These are phyloP conservation scores for Arabidopsis suecica DNA, from an alignment of 345 rosid genomes.

Conservation along the genomic window DNA sequence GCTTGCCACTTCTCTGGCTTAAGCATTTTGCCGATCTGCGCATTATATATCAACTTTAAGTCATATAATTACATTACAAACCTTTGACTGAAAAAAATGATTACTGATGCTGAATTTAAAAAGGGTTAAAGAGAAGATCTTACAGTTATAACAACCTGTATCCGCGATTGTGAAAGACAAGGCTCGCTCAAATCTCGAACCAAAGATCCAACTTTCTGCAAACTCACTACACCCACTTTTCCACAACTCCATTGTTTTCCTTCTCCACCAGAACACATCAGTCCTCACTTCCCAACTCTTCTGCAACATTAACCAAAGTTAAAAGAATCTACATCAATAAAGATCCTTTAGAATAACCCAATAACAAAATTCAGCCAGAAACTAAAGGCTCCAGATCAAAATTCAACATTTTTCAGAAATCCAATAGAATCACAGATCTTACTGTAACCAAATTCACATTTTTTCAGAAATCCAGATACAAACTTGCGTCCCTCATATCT, in stretches of 20 bases:
- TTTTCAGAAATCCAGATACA: conserved; percentile 18
- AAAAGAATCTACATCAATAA: conserved; percentile 2
- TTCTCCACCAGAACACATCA: conserved; percentile 70
- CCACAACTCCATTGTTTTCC: conserved; percentile 77
- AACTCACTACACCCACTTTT: conserved; percentile 61
- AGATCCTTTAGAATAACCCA: conserved; percentile 8
- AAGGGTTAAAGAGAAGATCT: conserved; percentile 41
- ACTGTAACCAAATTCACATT: conserved; percentile 1
- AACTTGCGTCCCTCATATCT: conserved; percentile 6
- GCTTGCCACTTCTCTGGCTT: conserved; percentile 91
- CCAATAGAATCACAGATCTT: conserved; percentile 27
- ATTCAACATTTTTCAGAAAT: conserved; percentile 7
- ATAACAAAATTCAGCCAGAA: neutral
- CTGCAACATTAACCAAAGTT: conserved; percentile 38
- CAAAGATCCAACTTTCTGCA: conserved; percentile 72
- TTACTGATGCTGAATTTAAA: neutral
- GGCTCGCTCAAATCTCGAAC: conserved; percentile 88
- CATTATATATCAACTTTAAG: conserved; percentile 28
- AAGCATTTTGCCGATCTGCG: conserved; percentile 80
- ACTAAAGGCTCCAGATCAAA: conserved; percentile 24
- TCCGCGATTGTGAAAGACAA: conserved; percentile 71
- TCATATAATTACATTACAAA: conserved; percentile 4
- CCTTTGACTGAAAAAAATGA: neutral
- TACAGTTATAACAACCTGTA: conserved; percentile 75
- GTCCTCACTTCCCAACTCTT: conserved; percentile 44